Base-by-base conservation (phyloP, 768 basidiomycete genomes). In the Tulasnella sp. region DNA sequence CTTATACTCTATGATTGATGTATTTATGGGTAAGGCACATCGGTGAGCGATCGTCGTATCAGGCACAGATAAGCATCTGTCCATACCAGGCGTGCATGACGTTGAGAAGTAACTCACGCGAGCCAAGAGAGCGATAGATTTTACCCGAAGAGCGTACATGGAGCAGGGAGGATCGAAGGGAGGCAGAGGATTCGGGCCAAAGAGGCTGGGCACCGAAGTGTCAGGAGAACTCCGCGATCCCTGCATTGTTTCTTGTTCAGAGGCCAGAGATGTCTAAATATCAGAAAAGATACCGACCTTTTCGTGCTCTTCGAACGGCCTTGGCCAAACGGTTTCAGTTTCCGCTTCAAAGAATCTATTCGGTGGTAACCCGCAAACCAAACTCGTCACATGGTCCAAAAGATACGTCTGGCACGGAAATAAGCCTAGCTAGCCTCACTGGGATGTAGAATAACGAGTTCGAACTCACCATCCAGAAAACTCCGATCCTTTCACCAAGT, bases 261-360 rank as follows among this genome's bases (percentile, higher is more conserved):
- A 46, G 29, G 55, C 23, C 51, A 11, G 6, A 48, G 5, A 44
- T 39, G 18, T 20, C 10, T 44, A 44, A 20, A 26, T 32, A n/a
- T 61, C 2, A 37, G 13, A 13, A 4, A 73, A 23, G 20, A 26
- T 39, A 37, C 79, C 26, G 37, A 80, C 79, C 40, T 35, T 39
- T 70, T 80, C 78, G 73, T 80, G 79, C 37, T 80, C 79, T 1
- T 80, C 79, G n/a, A 79, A 67, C 18, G 57, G 55, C 16, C 79
- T 26, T 16, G 79, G 79, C 79, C 79, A 80, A n/a, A 80, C 79
- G 35, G 79, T 80, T 73, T 77, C 77, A 7, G 71, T 73, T 23
- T 72, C 67, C 39, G 69, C 40, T n/a, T 77, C 71, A 42, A 71
- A 46, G 61, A 44, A 71, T 39, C 40, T 57, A 61, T 61, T 77